Evolutionary conservation across 1,284 basidiomycete genomes (phyloP), one percentile per base, ranked within the genome.

Genomic region (Schizophyllum amplum): DNA sequence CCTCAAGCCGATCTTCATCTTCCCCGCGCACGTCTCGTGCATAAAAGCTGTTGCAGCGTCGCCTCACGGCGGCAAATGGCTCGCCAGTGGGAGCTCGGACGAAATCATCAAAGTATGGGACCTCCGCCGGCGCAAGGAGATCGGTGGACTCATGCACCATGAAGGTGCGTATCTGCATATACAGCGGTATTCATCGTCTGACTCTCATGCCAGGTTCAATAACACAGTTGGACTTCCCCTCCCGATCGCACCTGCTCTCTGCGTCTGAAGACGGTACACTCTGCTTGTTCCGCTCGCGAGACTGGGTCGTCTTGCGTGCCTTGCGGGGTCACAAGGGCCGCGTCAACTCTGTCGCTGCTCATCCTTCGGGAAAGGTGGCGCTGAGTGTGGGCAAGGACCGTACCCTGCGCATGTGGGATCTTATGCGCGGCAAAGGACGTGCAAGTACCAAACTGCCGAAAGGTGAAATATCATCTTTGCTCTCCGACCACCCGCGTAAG

Each of bases 101-200:
- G 96, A 98, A 73, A 90, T 94, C 56, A 78, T 98, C 67, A 98
- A 98, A 70, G 87, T 98, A n/a, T 98, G 96, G 96, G 94, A 98
- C 74, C 70, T 98, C 61, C 79, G 87, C 55, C 79, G 93, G 67
- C 75, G 86, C 66, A 95, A 95, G 69, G 96, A 98, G 71, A 83
- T 99, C 49, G 96, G 96, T 27, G 90, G 89, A 33, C 74, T 99
- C 55, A 90, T 91, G 76, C 93, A 97, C 59, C 94, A 97, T 69
- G 82, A 92, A 76, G 94, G 94, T 93, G 62, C 56, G 78, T 75
- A 17, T 54, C 27, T n/a, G n/a, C 33, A 23, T 33, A 25, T 53
- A 46, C 24, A n/a, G n/a, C n/a, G 24, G 49, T 54, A 52, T 4
- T 23, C n/a, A n/a, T n/a, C n/a, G n/a, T n/a, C n/a, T n/a, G n/a